Evolutionary conservation across 2,329 filamentous ascomycete species (phyloP).

Genomic region (Xylaria sp.): DNA sequence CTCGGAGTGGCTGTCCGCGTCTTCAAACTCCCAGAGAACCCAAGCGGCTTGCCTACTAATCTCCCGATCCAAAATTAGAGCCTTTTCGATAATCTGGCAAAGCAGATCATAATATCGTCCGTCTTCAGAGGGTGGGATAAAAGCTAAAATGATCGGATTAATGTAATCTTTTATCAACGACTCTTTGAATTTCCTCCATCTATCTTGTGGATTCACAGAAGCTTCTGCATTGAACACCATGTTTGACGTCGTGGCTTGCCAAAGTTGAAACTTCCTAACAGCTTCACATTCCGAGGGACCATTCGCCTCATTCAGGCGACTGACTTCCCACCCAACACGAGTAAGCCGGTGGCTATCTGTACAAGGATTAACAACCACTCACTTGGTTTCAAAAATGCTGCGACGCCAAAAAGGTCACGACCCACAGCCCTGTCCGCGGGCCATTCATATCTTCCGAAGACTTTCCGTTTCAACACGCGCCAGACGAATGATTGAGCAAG

Average conservation of each 20-base stretch:
- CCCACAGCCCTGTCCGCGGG: neutral
- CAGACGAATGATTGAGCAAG: conserved; percentile 22
- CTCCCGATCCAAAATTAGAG: conserved; percentile 15
- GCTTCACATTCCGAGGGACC: neutral
- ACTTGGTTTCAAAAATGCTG: conserved; percentile 7
- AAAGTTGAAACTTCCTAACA: conserved; percentile 13
- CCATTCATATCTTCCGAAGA: conserved; percentile 21
- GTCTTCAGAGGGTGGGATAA: neutral
- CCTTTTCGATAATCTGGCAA: conserved; percentile 12
- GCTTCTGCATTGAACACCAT: conserved; percentile 18
- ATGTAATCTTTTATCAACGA: conserved; percentile 9
- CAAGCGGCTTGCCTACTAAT: conserved; percentile 23
- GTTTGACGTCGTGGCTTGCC: conserved; percentile 17
- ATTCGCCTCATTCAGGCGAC: neutral
- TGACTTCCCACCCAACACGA: neutral
- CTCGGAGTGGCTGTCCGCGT: neutral
- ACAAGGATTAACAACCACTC: neutral
- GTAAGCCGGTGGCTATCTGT: neutral
- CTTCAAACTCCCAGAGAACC: conserved; percentile 21
- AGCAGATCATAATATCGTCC: conserved; percentile 8
- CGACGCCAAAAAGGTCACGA: neutral
- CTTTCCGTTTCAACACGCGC: conserved; percentile 3
- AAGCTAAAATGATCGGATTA: neutral
- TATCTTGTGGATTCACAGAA: neutral
- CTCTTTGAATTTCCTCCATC: conserved; percentile 3